These are phyloP conservation scores for Paramecium sonneborni DNA, from an alignment of 73 alveolate species.

Conservation along the genomic window DNA sequence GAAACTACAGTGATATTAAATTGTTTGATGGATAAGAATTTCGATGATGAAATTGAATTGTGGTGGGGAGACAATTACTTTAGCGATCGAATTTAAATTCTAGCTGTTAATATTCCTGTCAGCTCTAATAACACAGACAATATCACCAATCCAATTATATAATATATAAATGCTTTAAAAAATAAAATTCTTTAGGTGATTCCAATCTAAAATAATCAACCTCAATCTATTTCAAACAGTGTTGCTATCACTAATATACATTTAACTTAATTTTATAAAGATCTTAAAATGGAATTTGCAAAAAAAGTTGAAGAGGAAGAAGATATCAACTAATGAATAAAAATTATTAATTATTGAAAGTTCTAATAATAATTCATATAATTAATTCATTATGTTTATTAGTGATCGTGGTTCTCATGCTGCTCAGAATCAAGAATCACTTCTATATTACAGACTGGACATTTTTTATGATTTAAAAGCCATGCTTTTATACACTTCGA, in stretches of 20 bases:
- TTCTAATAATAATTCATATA: not conserved
- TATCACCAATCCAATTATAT: not conserved
- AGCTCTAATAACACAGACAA: not conserved
- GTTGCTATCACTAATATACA: constrained; percentile 9
- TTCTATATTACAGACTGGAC: constrained; percentile 57
- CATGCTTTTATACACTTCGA: constrained; percentile 51
- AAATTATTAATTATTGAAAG: not conserved
- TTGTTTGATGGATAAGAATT: constrained; percentile 46
- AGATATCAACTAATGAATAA: not conserved
- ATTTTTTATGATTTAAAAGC: constrained; percentile 43
- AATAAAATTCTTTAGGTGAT: not conserved
- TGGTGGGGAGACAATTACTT: constrained; percentile 38
- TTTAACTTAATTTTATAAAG: constrained; percentile 21
- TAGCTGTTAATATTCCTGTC: not conserved
- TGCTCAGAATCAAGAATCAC: not conserved
- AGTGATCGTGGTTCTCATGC: not conserved
- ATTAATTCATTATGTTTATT: not conserved
- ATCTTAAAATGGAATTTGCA: constrained; percentile 1
- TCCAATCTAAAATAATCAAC: not conserved
- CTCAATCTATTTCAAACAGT: not conserved
- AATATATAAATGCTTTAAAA: not conserved
- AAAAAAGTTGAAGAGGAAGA: constrained; percentile 20
- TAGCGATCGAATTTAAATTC: not conserved
- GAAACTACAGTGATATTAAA: constrained; percentile 21
- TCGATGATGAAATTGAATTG: constrained; percentile 41